A percentile compares a stretch with the other conserved stretches of the same genome.
These are phyloP conservation scores for Astragalus membranaceus DNA, from an alignment of 306 rosid species.

Conservation along the genomic window DNA sequence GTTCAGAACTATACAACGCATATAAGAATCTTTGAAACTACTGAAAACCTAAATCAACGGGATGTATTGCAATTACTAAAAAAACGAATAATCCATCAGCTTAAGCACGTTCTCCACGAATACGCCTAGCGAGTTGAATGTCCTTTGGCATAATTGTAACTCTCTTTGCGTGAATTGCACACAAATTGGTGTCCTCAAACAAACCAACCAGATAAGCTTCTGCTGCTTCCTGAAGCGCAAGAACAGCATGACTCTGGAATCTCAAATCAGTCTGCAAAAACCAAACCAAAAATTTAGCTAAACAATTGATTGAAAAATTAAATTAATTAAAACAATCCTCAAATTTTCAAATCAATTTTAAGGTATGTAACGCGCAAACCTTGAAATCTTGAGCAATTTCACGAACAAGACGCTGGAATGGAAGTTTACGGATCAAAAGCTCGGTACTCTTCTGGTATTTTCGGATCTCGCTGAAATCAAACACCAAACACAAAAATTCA, in stretches of 20 bases:
- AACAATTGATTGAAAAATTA: too few relatives aligned
- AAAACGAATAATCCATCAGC: not conserved
- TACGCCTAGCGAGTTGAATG: constrained; percentile 58
- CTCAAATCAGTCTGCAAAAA: constrained; percentile 56
- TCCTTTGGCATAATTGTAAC: constrained; percentile 82
- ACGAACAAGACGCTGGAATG: too few relatives aligned
- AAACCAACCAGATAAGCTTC: constrained; percentile 69
- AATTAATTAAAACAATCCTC: too few relatives aligned
- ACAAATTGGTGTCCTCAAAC: constrained; percentile 69
- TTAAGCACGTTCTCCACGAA: constrained; percentile 75
- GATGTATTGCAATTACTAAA: not conserved
- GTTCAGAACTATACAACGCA: constrained; percentile 3
- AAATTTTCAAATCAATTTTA: too few relatives aligned
- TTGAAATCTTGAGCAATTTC: too few relatives aligned
- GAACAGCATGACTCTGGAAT: constrained; percentile 77
- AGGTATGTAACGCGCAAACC: too few relatives aligned
- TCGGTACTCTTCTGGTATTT: constrained; percentile 80
- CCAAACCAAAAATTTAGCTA: too few relatives aligned
- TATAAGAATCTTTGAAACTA: not conserved
- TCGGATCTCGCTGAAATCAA: constrained; percentile 49
- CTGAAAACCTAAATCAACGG: not conserved
- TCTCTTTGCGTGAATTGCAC: constrained; percentile 78
- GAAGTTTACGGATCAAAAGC: constrained; percentile 61
- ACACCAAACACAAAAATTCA: not conserved
- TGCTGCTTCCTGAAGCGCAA: constrained; percentile 72